Evolutionary conservation across 2,329 filamentous ascomycete species (phyloP), one percentile per base, ranked within the genome.

Genomic region (Colletotrichum tabaci): DNA sequence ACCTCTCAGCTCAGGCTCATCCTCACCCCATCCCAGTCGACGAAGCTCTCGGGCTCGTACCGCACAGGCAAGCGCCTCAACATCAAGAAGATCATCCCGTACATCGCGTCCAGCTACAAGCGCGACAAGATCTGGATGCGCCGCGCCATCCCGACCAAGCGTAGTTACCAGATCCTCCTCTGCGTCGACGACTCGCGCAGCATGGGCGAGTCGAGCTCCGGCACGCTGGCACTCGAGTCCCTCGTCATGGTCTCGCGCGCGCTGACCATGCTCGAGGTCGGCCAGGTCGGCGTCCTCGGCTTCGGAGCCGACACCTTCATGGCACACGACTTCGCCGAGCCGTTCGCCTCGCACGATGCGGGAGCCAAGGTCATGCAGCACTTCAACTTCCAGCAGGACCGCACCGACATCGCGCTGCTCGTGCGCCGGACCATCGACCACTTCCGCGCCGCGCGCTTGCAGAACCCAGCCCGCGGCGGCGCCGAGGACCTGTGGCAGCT

Each of bases 121-220:
- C 94, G 96, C 72, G 96, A 99, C 89, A 99, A 99, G 87, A 99
- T 99, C 83, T 99, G 96, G 96, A 97, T 99, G 92, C 93, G 97
- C 16, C 91, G 97, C 67, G 92, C 91, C 44, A 91, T 98, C 61
- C 97, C 97, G 1, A 96, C 92, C 47, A 98, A 98, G 84, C 93
- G 97, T 50, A 93, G 92, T 68, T 99, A 99, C 83, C 97, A 99
- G 82, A 97, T 99, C 81, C 91, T 99, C 85, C 92, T 99, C 61
- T 97, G 96, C 49, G 94, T 99, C 47, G 96, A 99, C 81, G 96
- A 99, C 85, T 96, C 93, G 77, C 94, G 93, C 81, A 95, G 92
- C 72, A 99, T 99, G 96, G 92, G 93, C 18, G 95, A 98, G 79
- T 87, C 87, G 1, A 90, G 89, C 30, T 93, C 93, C 12, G 93